Evolutionary conservation across 495 filamentous ascomycete genomes (phyloP), one percentile per base, ranked within the genome.

Genomic region (Trichoderma parareesei): DNA sequence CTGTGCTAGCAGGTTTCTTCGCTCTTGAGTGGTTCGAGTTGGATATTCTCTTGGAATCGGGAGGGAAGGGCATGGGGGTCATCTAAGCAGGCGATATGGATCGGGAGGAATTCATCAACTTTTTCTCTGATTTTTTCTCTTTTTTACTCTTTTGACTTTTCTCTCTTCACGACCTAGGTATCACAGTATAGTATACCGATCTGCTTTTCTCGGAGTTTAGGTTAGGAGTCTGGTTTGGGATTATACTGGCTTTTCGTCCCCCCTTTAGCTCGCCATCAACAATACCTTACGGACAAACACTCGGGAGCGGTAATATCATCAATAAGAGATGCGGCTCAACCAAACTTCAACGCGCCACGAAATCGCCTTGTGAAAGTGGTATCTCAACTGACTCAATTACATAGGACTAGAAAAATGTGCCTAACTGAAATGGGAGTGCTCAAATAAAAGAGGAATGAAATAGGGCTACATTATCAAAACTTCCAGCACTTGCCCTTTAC

Each of bases 321-420:
- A 8, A 35, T 27, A 27, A 27, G 27, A 27, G 27, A 27, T 27
- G 27, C 27, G 27, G 27, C 27, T 27, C 27, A 1, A 27, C 27
- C 27, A 27, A 27, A 27, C 27, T 27, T 27, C 27, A 33, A 37
- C 14, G 53, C 53, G 53, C 33, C 27, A 57, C 11, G 2, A 57
- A 13, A 18, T 35, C 4, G 53, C 53, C 53, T 35, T 57, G 16
- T 57, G 35, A 37, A 37, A 57, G 7, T 57, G 53, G 53, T 57
- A 57, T 57, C 53, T 57, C 53, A 57, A 57, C 53, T 57, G 53
- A 57, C 53, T 57, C 53, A 57, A 57, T 57, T 57, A 57, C 53
- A 57, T 57, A 57, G 37, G 60, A 61, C 60, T 61, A 61, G 41
- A 61, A 61, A 27, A 61, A 61, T 57, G 60, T 61, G 18, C 60